These are phyloP conservation scores for Fraxinus cuspidata DNA, from an alignment of 257 asterid genomes.

Conservation along the genomic window DNA sequence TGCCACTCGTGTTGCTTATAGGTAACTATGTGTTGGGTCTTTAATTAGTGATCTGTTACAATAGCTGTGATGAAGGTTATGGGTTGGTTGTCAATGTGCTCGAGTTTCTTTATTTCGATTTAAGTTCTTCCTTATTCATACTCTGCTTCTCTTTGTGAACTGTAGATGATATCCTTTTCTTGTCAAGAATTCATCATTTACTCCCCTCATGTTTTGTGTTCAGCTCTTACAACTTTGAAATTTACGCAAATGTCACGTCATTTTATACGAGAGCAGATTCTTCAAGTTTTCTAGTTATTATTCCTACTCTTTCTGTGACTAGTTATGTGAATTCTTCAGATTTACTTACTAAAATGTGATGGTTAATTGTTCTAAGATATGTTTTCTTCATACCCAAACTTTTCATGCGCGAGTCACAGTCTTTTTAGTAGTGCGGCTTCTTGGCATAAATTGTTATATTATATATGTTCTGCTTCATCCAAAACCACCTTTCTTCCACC, in stretches of 20 bases:
- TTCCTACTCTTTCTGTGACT: constrained; percentile 3
- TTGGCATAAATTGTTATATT: constrained; percentile 9
- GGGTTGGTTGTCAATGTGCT: background rate
- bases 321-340: background rate
- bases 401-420: background rate
- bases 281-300: constrained; percentile 1
- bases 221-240: background rate
- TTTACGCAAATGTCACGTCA: background rate
- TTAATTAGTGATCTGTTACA: background rate
- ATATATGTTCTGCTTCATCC: background rate
- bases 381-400: background rate
- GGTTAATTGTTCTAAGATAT: background rate
- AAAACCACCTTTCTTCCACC: background rate
- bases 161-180: constrained; percentile 25
- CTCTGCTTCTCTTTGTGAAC: constrained; percentile 11
- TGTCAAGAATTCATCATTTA: background rate
- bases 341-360: constrained; percentile 7
- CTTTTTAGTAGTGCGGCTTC: constrained; percentile 1
- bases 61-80: background rate
- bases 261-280: constrained; percentile 3
- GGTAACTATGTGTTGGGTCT: constrained; percentile 37
- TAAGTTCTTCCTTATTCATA: constrained; percentile 10
- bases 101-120: background rate
- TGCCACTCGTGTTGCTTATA: constrained; percentile 92
- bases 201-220: background rate